A percentile compares a stretch with the other conserved stretches of the same genome.
phyloP scores from a whole-genome alignment of 352 stramenopile genomes.

The Globisporangium canariense region DNA sequence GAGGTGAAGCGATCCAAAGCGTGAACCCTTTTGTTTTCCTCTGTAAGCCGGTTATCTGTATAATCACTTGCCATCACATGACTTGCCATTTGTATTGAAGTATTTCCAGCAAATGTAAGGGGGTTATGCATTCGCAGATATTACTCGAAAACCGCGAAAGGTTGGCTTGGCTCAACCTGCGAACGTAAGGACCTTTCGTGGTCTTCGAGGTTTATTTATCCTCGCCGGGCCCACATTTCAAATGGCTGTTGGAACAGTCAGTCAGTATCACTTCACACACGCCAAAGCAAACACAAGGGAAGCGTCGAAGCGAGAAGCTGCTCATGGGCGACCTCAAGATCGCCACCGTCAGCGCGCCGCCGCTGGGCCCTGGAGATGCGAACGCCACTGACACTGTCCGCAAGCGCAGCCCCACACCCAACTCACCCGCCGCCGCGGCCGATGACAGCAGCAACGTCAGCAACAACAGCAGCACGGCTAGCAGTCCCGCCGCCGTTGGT shows the following conservation, averaged over 20 bases:
- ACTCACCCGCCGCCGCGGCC: background rate
- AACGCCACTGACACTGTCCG: background rate
- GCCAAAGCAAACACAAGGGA: conserved; percentile 2
- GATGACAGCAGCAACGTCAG: background rate
- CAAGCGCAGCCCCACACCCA: background rate
- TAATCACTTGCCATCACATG: conserved; percentile 5
- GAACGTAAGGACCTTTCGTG: too few species aligned
- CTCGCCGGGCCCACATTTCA: too few species aligned
- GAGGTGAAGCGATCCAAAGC: conserved; percentile 18
- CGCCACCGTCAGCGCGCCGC: conserved; percentile 10
- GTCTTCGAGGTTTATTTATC: too few species aligned
- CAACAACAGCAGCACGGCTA: background rate
- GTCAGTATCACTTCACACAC: background rate
- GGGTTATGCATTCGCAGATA: too few species aligned
- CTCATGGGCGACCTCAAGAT: conserved; percentile 18
- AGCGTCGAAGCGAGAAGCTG: conserved; percentile 9
- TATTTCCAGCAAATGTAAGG: too few species aligned
- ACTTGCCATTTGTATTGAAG: background rate
- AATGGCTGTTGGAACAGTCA: too few species aligned
- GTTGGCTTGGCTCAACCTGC: too few species aligned
- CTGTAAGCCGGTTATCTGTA: background rate
- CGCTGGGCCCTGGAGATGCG: conserved; percentile 5
- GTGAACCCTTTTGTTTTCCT: conserved; percentile 4
- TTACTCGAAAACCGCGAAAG: too few species aligned
- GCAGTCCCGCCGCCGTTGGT: conserved; percentile 2